Evolutionary conservation across 768 basidiomycete genomes (phyloP).

Genomic region (Tricholomella constricta): DNA sequence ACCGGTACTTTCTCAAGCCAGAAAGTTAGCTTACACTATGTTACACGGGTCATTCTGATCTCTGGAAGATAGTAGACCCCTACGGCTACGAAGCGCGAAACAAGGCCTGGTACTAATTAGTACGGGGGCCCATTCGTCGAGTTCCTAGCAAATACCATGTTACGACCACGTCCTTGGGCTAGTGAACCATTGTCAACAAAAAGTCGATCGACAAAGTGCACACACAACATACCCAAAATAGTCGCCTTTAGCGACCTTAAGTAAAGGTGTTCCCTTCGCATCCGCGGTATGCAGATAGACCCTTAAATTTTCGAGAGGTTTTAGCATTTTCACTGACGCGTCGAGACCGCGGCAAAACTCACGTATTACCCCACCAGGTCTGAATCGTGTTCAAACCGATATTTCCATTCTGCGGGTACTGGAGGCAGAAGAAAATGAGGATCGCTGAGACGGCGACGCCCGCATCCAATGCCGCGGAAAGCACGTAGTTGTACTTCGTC

Average conservation of each 20-base stretch:
- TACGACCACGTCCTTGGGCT: slow-evolving; percentile 20
- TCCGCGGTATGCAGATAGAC: slow-evolving; percentile 45
- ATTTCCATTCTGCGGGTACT: slow-evolving; percentile 62
- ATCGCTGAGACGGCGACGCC: slow-evolving; percentile 63
- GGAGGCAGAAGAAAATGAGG: slow-evolving; percentile 41
- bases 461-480: slow-evolving; percentile 74
- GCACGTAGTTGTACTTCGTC: slow-evolving; percentile 68
- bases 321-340: neutral
- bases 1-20: too few relatives aligned
- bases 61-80: too few relatives aligned
- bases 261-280: slow-evolving; percentile 36
- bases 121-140: too few relatives aligned
- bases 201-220: neutral
- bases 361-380: slow-evolving; percentile 75
- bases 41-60: too few relatives aligned
- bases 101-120: too few relatives aligned
- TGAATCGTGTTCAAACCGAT: slow-evolving; percentile 58
- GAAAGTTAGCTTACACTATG: too few relatives aligned
- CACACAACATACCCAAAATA: slow-evolving; percentile 32
- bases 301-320: slow-evolving; percentile 17
- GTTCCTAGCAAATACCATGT: too few relatives aligned
- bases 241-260: slow-evolving; percentile 29
- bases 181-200: neutral
- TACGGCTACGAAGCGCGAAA: too few relatives aligned
- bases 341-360: slow-evolving; percentile 20